Percentiles rank a stretch among this genome's conserved stretches.
These are phyloP conservation scores for Pleurotus giganteus DNA, from an alignment of 768 basidiomycete genomes.

Conservation along the genomic window DNA sequence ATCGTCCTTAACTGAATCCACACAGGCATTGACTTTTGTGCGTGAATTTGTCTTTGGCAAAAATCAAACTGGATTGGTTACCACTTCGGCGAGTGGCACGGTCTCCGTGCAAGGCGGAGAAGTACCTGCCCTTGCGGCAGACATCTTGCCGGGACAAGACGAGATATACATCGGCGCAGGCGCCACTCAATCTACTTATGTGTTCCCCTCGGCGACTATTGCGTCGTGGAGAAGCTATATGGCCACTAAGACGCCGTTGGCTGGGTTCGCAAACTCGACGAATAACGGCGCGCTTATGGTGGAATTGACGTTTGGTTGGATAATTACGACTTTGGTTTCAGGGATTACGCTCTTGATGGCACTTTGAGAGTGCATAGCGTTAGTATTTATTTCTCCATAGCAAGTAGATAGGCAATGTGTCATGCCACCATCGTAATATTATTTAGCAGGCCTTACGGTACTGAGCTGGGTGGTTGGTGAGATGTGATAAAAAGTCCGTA, in stretches of 20 bases:
- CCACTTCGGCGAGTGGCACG: constrained; percentile 23
- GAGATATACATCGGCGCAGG: constrained; percentile 56
- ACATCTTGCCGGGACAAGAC: constrained; percentile 51
- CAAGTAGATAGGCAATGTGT: too few species aligned
- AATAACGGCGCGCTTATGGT: neutral
- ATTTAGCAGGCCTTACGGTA: neutral
- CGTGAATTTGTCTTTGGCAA: constrained; percentile 68
- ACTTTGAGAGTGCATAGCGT: too few species aligned
- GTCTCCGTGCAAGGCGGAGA: constrained; percentile 47
- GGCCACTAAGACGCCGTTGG: constrained; percentile 32
- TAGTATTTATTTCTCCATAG: too few species aligned
- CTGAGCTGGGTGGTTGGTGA: neutral
- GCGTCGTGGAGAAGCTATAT: constrained; percentile 56
- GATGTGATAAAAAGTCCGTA: neutral
- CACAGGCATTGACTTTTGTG: constrained; percentile 57
- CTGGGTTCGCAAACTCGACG: constrained; percentile 9
- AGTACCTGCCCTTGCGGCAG: constrained; percentile 38
- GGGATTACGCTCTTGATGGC: neutral
- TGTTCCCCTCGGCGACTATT: constrained; percentile 53
- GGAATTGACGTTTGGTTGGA: neutral
- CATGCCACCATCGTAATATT: neutral
- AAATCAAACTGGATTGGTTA: constrained; percentile 59
- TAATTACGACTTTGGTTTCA: neutral
- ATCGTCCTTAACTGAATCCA: neutral
- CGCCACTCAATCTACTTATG: constrained; percentile 48